A percentile compares a stretch with the other conserved stretches of the same genome.
Conservation (phyloP, 495 filamentous ascomycete genomes). For the Hypoxylon fuscum region DNA sequence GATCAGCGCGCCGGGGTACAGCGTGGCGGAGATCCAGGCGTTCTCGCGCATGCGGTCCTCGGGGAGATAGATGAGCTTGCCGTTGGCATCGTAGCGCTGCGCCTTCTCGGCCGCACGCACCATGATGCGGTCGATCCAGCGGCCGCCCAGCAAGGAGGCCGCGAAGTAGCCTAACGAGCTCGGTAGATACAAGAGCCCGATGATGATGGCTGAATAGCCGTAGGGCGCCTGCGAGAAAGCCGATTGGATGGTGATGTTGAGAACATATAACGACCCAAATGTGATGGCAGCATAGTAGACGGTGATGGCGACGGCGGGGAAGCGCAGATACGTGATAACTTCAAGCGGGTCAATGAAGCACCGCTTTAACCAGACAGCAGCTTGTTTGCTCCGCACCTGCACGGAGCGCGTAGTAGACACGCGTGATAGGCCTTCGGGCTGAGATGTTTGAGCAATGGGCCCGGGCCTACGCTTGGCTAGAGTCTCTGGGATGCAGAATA, state of each 20-base stretch:
- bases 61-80: constrained; percentile 74
- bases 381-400: constrained; percentile 60
- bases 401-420: constrained; percentile 72
- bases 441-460: background rate
- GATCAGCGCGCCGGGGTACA: constrained; percentile 76
- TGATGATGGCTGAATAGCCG: constrained; percentile 73
- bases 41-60: constrained; percentile 94
- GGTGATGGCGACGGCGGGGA: constrained; percentile 78
- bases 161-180: constrained; percentile 80
- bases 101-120: constrained; percentile 77
- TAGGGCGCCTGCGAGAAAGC: constrained; percentile 81
- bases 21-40: constrained; percentile 78
- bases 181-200: constrained; percentile 86
- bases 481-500: constrained; percentile 78
- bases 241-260: constrained; percentile 85
- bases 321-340: constrained; percentile 81
- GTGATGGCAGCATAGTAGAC: constrained; percentile 86
- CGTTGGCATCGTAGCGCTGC: constrained; percentile 72
- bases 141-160: constrained; percentile 77
- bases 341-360: constrained; percentile 81
- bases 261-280: constrained; percentile 83
- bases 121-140: constrained; percentile 94
- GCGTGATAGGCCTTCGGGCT: constrained; percentile 52
- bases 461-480: constrained; percentile 48
- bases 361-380: constrained; percentile 65